Evolutionary conservation across 805 yeast genomes (phyloP).

Genomic region (Tetrapisispora iriomotensis): DNA sequence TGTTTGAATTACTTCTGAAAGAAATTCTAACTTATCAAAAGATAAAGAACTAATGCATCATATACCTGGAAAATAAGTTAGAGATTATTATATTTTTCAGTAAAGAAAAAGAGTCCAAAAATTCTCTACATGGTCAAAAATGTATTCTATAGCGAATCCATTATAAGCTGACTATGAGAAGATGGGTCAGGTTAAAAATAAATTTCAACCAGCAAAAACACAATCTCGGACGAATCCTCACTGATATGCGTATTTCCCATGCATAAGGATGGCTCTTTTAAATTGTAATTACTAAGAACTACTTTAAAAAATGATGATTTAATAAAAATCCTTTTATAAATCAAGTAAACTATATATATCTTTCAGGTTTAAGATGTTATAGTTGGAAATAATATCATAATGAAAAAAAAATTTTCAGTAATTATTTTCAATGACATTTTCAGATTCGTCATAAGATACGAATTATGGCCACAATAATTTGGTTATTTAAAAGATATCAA

Average conservation of each 20-base stretch:
- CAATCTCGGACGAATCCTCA: slow-evolving; percentile 99
- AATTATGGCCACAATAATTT: too few species aligned
- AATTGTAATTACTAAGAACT: not conserved
- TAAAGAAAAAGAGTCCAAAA: slow-evolving; percentile 44
- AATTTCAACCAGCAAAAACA: slow-evolving; percentile 99
- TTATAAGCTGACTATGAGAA: slow-evolving; percentile 36
- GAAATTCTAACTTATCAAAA: not conserved
- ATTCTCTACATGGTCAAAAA: slow-evolving; percentile 48
- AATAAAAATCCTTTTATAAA: too few species aligned
- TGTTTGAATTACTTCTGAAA: too few species aligned
- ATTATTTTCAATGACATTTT: too few species aligned
- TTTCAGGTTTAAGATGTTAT: too few species aligned
- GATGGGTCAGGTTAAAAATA: slow-evolving; percentile 88
- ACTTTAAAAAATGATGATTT: not conserved
- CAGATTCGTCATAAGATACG: too few species aligned
- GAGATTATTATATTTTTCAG: not conserved
- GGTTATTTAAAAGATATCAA: too few species aligned
- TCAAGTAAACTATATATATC: too few species aligned
- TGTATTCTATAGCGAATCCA: slow-evolving; percentile 36
- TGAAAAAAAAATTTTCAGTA: too few species aligned
- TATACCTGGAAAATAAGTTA: not conserved
- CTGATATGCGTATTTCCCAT: slow-evolving; percentile 99
- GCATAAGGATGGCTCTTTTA: slow-evolving; percentile 79
- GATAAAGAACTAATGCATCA: not conserved
- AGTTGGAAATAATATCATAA: too few species aligned